phyloP scores from a whole-genome alignment of 495 filamentous ascomycete genomes.

The Podospora comata region DNA sequence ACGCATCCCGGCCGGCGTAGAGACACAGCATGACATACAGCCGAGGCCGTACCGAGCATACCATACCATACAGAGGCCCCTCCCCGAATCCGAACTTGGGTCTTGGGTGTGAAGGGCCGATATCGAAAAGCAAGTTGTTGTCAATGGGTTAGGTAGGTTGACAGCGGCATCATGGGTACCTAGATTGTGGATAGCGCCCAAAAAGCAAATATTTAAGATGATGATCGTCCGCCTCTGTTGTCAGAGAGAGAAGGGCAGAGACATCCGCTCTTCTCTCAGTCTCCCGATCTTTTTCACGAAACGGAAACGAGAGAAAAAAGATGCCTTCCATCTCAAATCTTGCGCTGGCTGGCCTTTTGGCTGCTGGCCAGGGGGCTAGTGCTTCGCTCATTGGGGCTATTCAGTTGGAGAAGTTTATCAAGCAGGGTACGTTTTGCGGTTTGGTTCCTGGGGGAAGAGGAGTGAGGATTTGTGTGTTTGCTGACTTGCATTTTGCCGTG shows the following conservation, averaged over 20 bases:
- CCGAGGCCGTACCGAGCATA: background rate
- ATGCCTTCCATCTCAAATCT: slow-evolving; percentile 5
- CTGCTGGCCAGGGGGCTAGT: background rate
- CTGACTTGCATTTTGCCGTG: slow-evolving; percentile 2
- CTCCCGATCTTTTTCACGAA: no score
- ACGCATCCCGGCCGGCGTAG: no score
- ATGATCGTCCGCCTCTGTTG: background rate
- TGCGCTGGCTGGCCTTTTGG: background rate
- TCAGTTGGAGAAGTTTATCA: slow-evolving; percentile 13
- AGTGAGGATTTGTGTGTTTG: background rate
- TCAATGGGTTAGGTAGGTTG: background rate
- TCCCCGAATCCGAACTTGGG: background rate
- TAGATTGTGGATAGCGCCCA: background rate
- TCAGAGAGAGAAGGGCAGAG: slow-evolving; percentile 1
- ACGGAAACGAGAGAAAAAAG: background rate
- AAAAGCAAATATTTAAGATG: background rate
- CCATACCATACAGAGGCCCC: no score
- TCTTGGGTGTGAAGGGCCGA: background rate
- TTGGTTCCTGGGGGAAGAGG: background rate
- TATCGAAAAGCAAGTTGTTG: background rate
- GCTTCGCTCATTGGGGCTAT: background rate
- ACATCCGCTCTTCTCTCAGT: background rate
- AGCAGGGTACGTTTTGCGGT: slow-evolving; percentile 4
- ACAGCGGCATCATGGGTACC: background rate
- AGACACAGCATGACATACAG: background rate